A percentile compares a stretch with the other conserved stretches of the same genome.
phyloP scores from a whole-genome alignment of 371 early-diverging fungal genomes.

The Mucor lusitanicus region DNA sequence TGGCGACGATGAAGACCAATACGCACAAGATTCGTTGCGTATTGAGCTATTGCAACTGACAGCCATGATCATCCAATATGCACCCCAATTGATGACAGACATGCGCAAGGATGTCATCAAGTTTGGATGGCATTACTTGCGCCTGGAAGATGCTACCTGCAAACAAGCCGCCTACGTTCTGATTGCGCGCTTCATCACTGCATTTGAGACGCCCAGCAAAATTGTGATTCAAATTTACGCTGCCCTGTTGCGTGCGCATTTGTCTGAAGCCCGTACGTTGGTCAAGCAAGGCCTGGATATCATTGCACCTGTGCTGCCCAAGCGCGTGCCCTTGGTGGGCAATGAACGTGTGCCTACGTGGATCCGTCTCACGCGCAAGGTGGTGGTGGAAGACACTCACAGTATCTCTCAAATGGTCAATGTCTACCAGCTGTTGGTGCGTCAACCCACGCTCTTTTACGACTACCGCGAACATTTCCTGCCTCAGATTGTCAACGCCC shows the following conservation, averaged over 20 bases:
- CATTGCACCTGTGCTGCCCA: constrained; percentile 87
- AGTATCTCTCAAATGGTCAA: constrained; percentile 84
- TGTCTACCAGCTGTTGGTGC: constrained; percentile 87
- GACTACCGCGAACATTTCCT: constrained; percentile 87
- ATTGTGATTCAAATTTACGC: constrained; percentile 90
- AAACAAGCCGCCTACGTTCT: constrained; percentile 95
- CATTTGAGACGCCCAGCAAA: constrained; percentile 91
- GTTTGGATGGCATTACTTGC: constrained; percentile 91
- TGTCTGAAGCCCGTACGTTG: constrained; percentile 79
- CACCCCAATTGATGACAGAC: constrained; percentile 75
- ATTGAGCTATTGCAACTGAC: constrained; percentile 93
- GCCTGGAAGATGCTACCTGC: constrained; percentile 89
- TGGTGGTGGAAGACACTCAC: constrained; percentile 91
- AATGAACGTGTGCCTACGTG: constrained; percentile 73
- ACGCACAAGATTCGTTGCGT: constrained; percentile 73
- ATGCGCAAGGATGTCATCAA: constrained; percentile 90
- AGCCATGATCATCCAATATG: constrained; percentile 83
- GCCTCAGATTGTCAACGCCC: constrained; percentile 81
- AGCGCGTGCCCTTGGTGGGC: constrained; percentile 60
- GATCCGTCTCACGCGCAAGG: constrained; percentile 85
- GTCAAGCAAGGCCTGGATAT: constrained; percentile 95
- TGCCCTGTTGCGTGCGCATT: constrained; percentile 86
- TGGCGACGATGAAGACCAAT: constrained; percentile 46
- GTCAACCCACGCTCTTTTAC: constrained; percentile 89
- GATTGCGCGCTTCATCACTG: constrained; percentile 87